phyloP scores from a whole-genome alignment of 1,139 yeast species.

The Taiozyma sp. region DNA sequence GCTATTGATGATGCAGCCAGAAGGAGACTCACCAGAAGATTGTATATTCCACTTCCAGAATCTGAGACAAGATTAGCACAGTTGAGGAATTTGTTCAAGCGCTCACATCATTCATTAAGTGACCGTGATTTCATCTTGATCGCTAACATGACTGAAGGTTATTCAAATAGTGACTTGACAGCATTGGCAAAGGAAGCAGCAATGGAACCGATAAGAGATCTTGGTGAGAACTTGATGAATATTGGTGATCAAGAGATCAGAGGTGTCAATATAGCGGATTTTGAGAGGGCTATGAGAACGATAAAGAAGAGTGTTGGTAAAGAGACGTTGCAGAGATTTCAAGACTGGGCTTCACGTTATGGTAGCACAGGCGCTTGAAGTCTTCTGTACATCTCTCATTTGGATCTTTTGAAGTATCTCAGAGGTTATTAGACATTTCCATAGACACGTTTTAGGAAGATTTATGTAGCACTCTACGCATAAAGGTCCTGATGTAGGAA shows the following conservation, averaged over 20 bases:
- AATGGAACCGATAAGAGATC: constrained; percentile 60
- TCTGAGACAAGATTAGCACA: constrained; percentile 49
- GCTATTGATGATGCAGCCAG: constrained; percentile 64
- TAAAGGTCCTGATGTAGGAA: no score
- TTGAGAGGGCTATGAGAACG: constrained; percentile 44
- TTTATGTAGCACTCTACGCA: no score
- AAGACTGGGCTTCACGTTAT: constrained; percentile 41
- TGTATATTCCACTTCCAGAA: constrained; percentile 63
- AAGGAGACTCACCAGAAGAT: constrained; percentile 54
- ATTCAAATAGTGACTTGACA: constrained; percentile 60
- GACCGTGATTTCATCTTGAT: constrained; percentile 44
- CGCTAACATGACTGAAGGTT: constrained; percentile 47
- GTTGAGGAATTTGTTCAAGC: constrained; percentile 38
- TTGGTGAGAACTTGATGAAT: constrained; percentile 51
- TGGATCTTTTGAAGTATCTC: no score
- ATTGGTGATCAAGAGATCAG: constrained; percentile 50
- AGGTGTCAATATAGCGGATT: constrained; percentile 46
- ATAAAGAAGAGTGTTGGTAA: constrained; percentile 53
- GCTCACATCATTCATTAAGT: constrained; percentile 32
- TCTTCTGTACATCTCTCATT: neutral
- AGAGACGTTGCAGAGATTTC: constrained; percentile 47
- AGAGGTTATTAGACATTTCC: no score
- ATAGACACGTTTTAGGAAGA: neutral
- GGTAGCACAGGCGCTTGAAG: constrained; percentile 31
- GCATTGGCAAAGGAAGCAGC: constrained; percentile 69